A percentile compares a stretch with the other conserved stretches of the same genome.
phyloP scores from a whole-genome alignment of 805 yeast species.

The Candida boleticola region DNA sequence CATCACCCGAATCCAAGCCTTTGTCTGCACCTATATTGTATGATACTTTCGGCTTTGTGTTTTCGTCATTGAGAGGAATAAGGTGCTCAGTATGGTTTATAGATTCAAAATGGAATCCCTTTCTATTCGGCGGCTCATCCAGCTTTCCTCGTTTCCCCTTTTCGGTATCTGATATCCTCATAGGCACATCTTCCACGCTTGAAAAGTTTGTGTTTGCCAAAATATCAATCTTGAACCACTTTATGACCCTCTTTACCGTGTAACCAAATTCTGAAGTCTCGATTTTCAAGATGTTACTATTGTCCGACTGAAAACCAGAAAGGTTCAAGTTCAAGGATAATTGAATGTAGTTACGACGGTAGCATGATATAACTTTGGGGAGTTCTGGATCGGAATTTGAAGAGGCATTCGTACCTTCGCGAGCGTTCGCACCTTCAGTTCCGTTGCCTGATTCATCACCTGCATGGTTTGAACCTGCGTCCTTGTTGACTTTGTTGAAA shows the following conservation, averaged over 20 bases:
- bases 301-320: constrained; percentile 21
- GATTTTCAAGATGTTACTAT: constrained; percentile 26
- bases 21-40: background rate
- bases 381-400: background rate
- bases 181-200: constrained; percentile 28
- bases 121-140: constrained; percentile 5
- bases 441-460: background rate
- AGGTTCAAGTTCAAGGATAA: constrained; percentile 28
- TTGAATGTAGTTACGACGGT: constrained; percentile 43
- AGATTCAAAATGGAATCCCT: background rate
- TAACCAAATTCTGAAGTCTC: constrained; percentile 37
- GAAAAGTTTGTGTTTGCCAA: constrained; percentile 34
- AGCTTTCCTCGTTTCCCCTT: constrained; percentile 17
- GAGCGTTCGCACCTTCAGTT: background rate
- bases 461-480: background rate
- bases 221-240: constrained; percentile 37
- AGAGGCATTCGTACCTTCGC: background rate
- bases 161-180: constrained; percentile 21
- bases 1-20: constrained; percentile 18
- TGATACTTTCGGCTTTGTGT: background rate
- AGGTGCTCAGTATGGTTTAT: background rate
- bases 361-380: constrained; percentile 44
- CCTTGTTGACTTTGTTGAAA: constrained; percentile 15
- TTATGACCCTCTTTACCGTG: constrained; percentile 33
- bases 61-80: background rate